Conservation (phyloP, 2,329 filamentous ascomycete species). For the Sarocladiaceae sp. region DNA sequence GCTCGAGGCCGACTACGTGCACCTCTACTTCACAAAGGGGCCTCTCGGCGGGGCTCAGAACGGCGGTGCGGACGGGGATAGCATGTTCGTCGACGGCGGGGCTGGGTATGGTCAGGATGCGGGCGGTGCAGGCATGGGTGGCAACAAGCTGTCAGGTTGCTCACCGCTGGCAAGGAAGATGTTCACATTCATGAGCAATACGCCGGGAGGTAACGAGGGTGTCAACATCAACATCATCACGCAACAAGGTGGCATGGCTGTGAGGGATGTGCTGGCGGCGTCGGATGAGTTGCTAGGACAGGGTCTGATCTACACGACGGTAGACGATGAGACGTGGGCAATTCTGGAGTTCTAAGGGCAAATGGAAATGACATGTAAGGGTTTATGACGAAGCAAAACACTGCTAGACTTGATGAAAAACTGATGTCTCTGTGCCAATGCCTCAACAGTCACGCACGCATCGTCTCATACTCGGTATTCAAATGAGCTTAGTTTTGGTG, state of each 20-base stretch:
- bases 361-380: no score
- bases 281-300: constrained; percentile 70
- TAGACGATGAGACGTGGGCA: constrained; percentile 90
- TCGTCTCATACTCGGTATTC: no score
- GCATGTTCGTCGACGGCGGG: constrained; percentile 52
- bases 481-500: no score
- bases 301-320: constrained; percentile 80
- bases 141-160: constrained; percentile 39
- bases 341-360: constrained; percentile 58
- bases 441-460: no score
- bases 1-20: constrained; percentile 82
- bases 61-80: constrained; percentile 35
- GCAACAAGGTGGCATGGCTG: constrained; percentile 54
- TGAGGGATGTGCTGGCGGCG: constrained; percentile 66
- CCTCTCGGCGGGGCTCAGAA: constrained; percentile 37
- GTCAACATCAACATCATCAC: constrained; percentile 75
- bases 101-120: constrained; percentile 30
- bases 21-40: constrained; percentile 75
- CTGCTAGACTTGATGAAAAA: no score
- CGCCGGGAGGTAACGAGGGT: constrained; percentile 72
- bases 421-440: no score
- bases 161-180: constrained; percentile 59
- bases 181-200: constrained; percentile 60
- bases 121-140: constrained; percentile 31
- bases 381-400: no score